Base-by-base conservation (phyloP, 1,284 basidiomycete species). In the Takashimella koratensis region DNA sequence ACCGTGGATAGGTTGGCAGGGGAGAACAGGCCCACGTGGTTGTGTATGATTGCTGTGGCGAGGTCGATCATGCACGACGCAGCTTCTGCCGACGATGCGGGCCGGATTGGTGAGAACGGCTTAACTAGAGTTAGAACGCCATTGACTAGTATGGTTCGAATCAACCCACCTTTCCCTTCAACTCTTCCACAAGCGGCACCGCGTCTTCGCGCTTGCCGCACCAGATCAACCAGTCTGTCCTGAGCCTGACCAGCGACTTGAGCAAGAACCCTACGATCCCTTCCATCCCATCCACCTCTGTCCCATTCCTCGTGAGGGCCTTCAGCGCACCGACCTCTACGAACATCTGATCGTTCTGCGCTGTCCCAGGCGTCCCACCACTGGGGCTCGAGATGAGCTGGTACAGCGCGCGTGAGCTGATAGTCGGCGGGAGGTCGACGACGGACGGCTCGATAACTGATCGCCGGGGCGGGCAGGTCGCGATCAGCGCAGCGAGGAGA, bases 21-120 rank as follows among this genome's bases (percentile, higher is more conserved):
- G 4, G 70, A 59, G 59, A 76, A 74, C 2, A 76, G 62, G 22
- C 67, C 53, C n/a, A 67, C 49, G 46, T 70, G 70, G 51, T 65
- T 48, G 42, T 60, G 51, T 23, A 74, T 41, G 45, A 76, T 70
- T 8, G 60, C 47, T 1, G 58, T 46, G 20, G 70, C 47, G 36
- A 74, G 65, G 19, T 68, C 65, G 48, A 72, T 67, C 43, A 74
- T 62, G 30, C 65, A 53, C 0, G 61, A 52, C 1, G 58, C 62
- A 0, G 63, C 56, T 10, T 66, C 64, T 8, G 64, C 59, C 0
- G 69, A 62, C 1, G 54, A 57, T 0, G 63, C 60, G 3, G 57
- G 55, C 30, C 30, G 30, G 30, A 36, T 36, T 8, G 30, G 30
- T 36, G 16, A 36, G 30, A 36, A 36, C 16, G 30, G 30, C 30